phyloP scores from a whole-genome alignment of 495 filamentous ascomycete species.

The Penicillium alfredii region DNA sequence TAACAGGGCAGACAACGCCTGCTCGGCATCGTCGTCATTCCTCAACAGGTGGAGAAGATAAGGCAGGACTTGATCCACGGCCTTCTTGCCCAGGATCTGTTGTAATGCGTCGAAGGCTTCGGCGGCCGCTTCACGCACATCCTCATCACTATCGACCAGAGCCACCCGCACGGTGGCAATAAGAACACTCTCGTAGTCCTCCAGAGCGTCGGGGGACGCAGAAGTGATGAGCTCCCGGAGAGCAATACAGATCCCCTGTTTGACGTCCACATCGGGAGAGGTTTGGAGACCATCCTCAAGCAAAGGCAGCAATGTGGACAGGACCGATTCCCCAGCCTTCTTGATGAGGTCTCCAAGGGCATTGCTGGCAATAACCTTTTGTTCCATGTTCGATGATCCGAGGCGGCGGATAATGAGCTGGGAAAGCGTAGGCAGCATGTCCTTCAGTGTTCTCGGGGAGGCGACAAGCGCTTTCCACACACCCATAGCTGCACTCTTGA shows the following conservation, averaged over 20 bases:
- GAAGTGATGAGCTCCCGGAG: conserved; percentile 88
- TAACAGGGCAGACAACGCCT: conserved; percentile 84
- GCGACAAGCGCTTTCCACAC: conserved; percentile 98
- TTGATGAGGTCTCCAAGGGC: conserved; percentile 92
- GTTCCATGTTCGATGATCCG: conserved; percentile 93
- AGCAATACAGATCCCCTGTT: conserved; percentile 96
- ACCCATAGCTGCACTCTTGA: conserved; percentile 80
- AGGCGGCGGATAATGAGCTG: conserved; percentile 91
- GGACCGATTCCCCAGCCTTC: conserved; percentile 89
- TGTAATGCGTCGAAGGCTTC: conserved; percentile 96
- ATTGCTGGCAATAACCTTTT: conserved; percentile 97
- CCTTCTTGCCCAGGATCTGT: conserved; percentile 85
- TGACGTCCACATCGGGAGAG: conserved; percentile 86
- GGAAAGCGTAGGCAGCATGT: conserved; percentile 88
- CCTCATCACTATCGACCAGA: conserved; percentile 79
- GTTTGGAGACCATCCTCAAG: conserved; percentile 87
- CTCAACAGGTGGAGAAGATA: conserved; percentile 82
- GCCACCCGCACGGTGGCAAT: conserved; percentile 92
- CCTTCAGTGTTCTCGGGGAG: conserved; percentile 86
- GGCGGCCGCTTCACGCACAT: conserved; percentile 91
- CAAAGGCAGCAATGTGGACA: conserved; percentile 81
- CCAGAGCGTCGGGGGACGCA: conserved; percentile 81
- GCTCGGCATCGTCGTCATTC: conserved; percentile 79
- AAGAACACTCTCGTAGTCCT: conserved; percentile 90
- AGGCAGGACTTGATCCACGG: conserved; percentile 90